Evolutionary conservation across 2,329 filamentous ascomycete species (phyloP).

Genomic region (Rhynchosporium agropyri): DNA sequence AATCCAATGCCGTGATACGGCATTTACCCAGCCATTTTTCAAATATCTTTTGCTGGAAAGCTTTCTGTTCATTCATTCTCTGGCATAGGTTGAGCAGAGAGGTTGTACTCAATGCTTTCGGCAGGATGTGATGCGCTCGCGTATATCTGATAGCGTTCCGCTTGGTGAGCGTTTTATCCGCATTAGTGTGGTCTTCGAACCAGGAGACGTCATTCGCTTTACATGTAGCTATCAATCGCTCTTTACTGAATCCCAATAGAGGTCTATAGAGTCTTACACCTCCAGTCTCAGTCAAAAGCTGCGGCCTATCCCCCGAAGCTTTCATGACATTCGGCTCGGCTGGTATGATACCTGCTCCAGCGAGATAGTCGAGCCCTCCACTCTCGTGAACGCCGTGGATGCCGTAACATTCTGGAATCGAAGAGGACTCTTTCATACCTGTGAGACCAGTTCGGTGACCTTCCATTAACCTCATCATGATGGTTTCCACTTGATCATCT

Average conservation of each 20-base stretch:
- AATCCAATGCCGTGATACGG: slow-evolving; percentile 43
- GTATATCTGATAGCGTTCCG: slow-evolving; percentile 81
- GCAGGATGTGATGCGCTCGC: slow-evolving; percentile 60
- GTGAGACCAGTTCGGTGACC: slow-evolving; percentile 71
- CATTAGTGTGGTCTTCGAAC: slow-evolving; percentile 86
- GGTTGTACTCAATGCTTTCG: slow-evolving; percentile 67
- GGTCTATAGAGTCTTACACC: slow-evolving; percentile 71
- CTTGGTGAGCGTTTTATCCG: slow-evolving; percentile 72
- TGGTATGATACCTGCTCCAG: not conserved
- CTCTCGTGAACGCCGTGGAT: slow-evolving; percentile 72
- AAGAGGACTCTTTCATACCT: slow-evolving; percentile 65
- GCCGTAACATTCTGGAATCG: slow-evolving; percentile 84
- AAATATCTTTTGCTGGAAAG: slow-evolving; percentile 54
- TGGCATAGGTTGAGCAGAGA: slow-evolving; percentile 63
- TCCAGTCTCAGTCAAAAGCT: slow-evolving; percentile 54
- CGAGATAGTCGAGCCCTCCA: slow-evolving; percentile 44
- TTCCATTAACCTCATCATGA: slow-evolving; percentile 74
- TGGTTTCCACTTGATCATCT: slow-evolving; percentile 90
- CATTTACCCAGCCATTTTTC: slow-evolving; percentile 55
- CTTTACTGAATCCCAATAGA: slow-evolving; percentile 71
- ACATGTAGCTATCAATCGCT: slow-evolving; percentile 75
- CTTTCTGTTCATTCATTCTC: slow-evolving; percentile 51
- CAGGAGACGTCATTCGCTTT: slow-evolving; percentile 66
- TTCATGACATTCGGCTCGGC: not conserved
- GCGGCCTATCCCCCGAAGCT: not conserved